Percentiles rank a stretch among this genome's conserved stretches.
Conservation (phyloP, 75 land plant genomes). For the Pinus taeda region DNA sequence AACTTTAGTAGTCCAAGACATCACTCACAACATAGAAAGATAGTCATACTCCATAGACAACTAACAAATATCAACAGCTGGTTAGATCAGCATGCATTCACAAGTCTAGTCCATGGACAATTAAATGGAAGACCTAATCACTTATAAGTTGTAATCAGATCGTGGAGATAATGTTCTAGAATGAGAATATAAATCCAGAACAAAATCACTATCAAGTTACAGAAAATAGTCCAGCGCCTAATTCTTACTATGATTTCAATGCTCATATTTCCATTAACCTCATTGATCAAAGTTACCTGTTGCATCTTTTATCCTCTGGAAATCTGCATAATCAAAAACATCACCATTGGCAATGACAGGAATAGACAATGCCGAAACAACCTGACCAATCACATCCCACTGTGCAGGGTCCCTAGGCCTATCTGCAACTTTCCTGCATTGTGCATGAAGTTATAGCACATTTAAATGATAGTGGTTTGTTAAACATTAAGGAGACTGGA, state of each 20-base stretch:
- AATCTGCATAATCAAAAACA: constrained; percentile 80
- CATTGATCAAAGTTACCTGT: constrained; percentile 45
- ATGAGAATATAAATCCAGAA: neutral
- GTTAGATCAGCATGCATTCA: too few species aligned
- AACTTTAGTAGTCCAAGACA: too few species aligned
- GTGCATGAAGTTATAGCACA: neutral
- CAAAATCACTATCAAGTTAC: neutral
- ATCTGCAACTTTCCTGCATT: constrained; percentile 72
- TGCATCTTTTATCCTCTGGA: constrained; percentile 58
- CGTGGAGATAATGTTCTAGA: neutral
- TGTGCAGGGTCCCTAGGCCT: constrained; percentile 89
- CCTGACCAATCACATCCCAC: constrained; percentile 82
- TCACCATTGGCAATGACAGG: constrained; percentile 97
- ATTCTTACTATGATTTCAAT: neutral
- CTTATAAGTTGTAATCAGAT: too few species aligned
- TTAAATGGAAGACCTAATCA: too few species aligned
- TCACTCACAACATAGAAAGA: too few species aligned
- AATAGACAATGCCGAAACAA: constrained; percentile 78
- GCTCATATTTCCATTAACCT: constrained; percentile 1
- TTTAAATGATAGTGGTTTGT: neutral
- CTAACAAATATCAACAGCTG: too few species aligned
- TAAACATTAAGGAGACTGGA: neutral
- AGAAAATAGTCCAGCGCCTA: neutral
- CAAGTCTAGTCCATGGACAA: too few species aligned
- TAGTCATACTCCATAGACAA: too few species aligned